These are phyloP conservation scores for Kingdonia uniflora DNA, from an alignment of 164 flowering plant genomes.

Conservation along the genomic window DNA sequence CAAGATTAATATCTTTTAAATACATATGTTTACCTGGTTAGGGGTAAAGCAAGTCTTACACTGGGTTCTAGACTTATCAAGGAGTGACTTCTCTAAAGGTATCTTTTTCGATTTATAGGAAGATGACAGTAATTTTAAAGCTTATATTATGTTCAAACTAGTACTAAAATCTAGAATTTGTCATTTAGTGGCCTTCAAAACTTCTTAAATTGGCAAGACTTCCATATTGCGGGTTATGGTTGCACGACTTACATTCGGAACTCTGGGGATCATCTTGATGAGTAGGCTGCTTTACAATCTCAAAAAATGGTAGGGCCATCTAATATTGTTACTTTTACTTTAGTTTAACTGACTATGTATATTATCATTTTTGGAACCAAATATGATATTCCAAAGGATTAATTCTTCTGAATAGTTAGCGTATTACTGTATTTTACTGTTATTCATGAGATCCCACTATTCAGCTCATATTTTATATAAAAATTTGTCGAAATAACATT, in stretches of 20 bases:
- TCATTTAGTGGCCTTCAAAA: conserved; percentile 56
- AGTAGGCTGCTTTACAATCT: conserved; percentile 56
- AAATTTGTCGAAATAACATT: too few relatives aligned
- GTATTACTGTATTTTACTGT: too few relatives aligned
- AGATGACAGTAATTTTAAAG: background rate
- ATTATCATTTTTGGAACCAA: too few relatives aligned
- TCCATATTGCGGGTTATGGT: conserved; percentile 79
- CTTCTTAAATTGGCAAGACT: conserved; percentile 65
- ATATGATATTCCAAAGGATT: too few relatives aligned
- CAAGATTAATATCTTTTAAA: too few relatives aligned
- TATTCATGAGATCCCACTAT: too few relatives aligned
- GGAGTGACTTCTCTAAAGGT: conserved; percentile 76
- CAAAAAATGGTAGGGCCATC: conserved; percentile 89
- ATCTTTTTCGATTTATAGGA: background rate
- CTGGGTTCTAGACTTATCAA: conserved; percentile 89
- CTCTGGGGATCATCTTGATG: conserved; percentile 77
- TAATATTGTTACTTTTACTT: too few relatives aligned
- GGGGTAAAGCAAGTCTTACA: conserved; percentile 88
- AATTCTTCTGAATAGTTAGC: too few relatives aligned
- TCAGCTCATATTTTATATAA: too few relatives aligned
- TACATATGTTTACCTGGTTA: too few relatives aligned
- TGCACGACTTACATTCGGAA: conserved; percentile 91
- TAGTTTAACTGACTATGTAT: too few relatives aligned
- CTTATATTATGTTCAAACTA: background rate
- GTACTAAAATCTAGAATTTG: background rate